Evolutionary conservation across 208 protist species (phyloP).

Genomic region (Angomonas ambiguus): DNA sequence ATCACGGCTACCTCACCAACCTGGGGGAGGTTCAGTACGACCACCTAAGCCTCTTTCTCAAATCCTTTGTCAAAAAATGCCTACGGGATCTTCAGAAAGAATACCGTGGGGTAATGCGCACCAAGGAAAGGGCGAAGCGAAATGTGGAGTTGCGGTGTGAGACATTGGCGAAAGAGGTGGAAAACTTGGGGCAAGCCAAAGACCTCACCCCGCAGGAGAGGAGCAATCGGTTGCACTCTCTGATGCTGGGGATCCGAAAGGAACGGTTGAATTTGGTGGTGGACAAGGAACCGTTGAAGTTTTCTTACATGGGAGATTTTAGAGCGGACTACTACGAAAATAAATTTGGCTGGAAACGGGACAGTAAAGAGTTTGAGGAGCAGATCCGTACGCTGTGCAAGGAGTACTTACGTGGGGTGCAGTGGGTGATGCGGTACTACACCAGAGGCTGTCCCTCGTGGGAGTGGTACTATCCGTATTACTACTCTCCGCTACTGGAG

Average conservation of each 20-base stretch:
- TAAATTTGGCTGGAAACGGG: conserved; percentile 79
- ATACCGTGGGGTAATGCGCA: conserved; percentile 52
- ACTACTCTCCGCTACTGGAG: conserved; percentile 97
- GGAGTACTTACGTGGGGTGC: conserved; percentile 95
- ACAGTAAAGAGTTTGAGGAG: conserved; percentile 53
- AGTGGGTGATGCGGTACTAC: conserved; percentile 99
- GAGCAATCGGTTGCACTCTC: conserved; percentile 24
- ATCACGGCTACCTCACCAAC: conserved; percentile 81
- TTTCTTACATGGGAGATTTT: conserved; percentile 76
- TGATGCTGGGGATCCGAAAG: conserved; percentile 48
- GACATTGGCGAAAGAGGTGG: conserved; percentile 28
- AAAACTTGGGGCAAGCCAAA: conserved; percentile 19
- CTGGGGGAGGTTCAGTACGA: conserved; percentile 79
- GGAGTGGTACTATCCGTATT: conserved; percentile 99
- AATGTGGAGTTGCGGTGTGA: conserved; percentile 71
- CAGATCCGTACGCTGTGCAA: conserved; percentile 63
- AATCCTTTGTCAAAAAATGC: conserved; percentile 44
- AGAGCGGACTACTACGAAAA: conserved; percentile 74
- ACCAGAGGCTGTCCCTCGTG: conserved; percentile 96
- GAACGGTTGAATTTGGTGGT: conserved; percentile 63
- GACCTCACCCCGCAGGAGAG: conserved; percentile 51
- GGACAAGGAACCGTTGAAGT: conserved; percentile 59
- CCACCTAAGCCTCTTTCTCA: conserved; percentile 55
- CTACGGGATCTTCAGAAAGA: conserved; percentile 53
- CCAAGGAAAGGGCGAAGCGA: conserved; percentile 62